Base-by-base conservation (phyloP, 139 green algal species). In the Ettlia oleoabundans region DNA sequence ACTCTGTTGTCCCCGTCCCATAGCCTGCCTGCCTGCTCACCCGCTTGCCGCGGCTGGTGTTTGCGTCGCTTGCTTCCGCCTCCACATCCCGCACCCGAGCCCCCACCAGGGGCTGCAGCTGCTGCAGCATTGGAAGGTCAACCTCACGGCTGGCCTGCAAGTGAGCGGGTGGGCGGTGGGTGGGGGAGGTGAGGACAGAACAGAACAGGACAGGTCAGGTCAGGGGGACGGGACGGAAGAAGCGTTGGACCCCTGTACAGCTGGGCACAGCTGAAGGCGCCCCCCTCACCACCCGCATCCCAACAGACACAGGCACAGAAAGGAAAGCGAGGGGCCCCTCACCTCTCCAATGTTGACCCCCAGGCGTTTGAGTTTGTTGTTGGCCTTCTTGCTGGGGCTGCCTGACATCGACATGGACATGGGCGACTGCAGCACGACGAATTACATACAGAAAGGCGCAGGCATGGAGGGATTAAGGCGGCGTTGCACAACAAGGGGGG, bases 121-220 rank as follows among this genome's bases (percentile, higher is more conserved):
- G 73, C 64, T 84, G 85, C 85, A 89, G 76, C 85, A 89, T 84
- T n/a, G 73, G 73, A 15, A 85, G 47, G 73, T 89, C 85, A 47
- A 89, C 35, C 43, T 78, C 63, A 30, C 51, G 62, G 2, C 40
- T 65, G 22, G 63, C 76, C 76, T 82, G 76, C 62, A 40, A 61
- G 62, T n/a, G 13, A n/a, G 55, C 21, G 43, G 8, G 51, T 26
- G 21, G 33, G n/a, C n/a, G n/a, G n/a, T n/a, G n/a, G n/a, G n/a
- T n/a, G 41, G 24, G 26, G 38, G 10, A 15, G 13, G 13, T 58
- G 13, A 58, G 47, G 47, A n/a, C 47, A 58, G 47, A 24, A 58
- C 47, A 24, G 13, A 10, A 58, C 47, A 15, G 47, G 10, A 58
- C 47, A 58, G 47, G 13, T n/a, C n/a, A n/a, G n/a, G n/a, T n/a